Conservation (phyloP, 192 early-diverging fungal species). For the Umbelopsis ramanniana region DNA sequence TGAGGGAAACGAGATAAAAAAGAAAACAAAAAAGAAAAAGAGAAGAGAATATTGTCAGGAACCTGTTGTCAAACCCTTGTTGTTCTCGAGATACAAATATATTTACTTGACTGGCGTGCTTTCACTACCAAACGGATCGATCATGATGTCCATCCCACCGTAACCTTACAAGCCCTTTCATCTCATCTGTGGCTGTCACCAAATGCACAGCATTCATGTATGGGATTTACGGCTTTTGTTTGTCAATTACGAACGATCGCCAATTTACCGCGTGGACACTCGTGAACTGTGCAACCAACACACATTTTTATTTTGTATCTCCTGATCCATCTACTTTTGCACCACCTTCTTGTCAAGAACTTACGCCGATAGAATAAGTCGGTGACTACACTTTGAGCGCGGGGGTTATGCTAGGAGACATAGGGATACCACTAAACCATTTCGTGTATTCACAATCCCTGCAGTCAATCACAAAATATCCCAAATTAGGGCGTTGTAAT, state of each 20-base stretch:
- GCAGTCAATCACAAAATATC: neutral
- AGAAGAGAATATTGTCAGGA: neutral
- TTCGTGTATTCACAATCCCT: neutral
- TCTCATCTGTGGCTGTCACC: neutral
- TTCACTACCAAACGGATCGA: neutral
- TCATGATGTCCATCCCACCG: neutral
- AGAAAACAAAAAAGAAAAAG: neutral
- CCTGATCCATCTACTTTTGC: neutral
- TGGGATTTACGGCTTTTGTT: neutral
- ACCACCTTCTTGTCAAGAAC: neutral
- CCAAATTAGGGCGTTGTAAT: neutral
- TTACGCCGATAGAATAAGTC: neutral
- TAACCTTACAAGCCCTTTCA: neutral
- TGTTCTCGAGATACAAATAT: neutral
- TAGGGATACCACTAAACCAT: neutral
- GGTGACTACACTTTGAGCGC: neutral
- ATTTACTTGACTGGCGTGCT: neutral
- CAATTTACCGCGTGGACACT: constrained; percentile 20
- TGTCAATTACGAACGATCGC: constrained; percentile 14
- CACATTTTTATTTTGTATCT: neutral
- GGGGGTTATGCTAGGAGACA: neutral
- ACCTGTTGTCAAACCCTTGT: neutral
- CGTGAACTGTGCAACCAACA: constrained; percentile 1
- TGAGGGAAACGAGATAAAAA: neutral
- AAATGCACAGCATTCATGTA: too few relatives aligned